A percentile compares a stretch with the other conserved stretches of the same genome.
Evolutionary conservation across 2,329 filamentous ascomycete genomes (phyloP).

Genomic region (Pezicula radicicola): DNA sequence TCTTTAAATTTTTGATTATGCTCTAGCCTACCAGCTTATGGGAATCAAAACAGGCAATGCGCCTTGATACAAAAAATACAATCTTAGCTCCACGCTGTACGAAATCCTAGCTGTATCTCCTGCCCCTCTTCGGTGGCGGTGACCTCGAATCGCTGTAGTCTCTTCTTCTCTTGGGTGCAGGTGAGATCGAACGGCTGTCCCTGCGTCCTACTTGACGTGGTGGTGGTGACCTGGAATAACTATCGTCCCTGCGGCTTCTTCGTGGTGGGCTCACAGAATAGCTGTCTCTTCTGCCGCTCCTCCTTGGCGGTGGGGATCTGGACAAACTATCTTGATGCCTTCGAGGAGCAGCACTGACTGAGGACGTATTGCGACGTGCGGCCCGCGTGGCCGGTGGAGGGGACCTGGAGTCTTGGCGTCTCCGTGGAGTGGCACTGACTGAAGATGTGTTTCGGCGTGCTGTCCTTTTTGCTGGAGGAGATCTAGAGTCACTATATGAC

Average conservation of each 20-base stretch:
- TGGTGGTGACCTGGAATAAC: conserved; percentile 17
- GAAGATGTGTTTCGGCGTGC: conserved; percentile 20
- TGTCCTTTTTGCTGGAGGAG: conserved; percentile 6
- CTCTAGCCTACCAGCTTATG: not conserved
- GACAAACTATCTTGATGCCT: conserved; percentile 13
- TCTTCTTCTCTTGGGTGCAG: conserved; percentile 21
- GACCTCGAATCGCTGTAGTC: conserved; percentile 11
- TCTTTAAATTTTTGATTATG: not conserved
- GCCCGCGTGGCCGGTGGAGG: conserved; percentile 11
- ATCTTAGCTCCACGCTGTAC: conserved; percentile 3
- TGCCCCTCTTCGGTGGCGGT: conserved; percentile 25
- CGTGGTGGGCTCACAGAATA: conserved; percentile 9
- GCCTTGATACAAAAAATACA: conserved; percentile 7
- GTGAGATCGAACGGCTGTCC: conserved; percentile 21
- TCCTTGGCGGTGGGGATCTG: conserved; percentile 10
- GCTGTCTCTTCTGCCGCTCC: conserved; percentile 5
- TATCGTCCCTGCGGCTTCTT: conserved; percentile 12
- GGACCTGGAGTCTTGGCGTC: conserved; percentile 12
- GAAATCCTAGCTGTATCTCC: conserved; percentile 19
- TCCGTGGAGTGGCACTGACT: conserved; percentile 17
- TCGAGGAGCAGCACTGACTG: conserved; percentile 20
- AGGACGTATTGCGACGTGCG: conserved; percentile 18
- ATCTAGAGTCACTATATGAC: conserved; percentile 11
- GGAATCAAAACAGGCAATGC: not conserved
- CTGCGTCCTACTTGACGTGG: conserved; percentile 8